Conservation (phyloP, 768 basidiomycete genomes). For the Mycena latifolia region DNA sequence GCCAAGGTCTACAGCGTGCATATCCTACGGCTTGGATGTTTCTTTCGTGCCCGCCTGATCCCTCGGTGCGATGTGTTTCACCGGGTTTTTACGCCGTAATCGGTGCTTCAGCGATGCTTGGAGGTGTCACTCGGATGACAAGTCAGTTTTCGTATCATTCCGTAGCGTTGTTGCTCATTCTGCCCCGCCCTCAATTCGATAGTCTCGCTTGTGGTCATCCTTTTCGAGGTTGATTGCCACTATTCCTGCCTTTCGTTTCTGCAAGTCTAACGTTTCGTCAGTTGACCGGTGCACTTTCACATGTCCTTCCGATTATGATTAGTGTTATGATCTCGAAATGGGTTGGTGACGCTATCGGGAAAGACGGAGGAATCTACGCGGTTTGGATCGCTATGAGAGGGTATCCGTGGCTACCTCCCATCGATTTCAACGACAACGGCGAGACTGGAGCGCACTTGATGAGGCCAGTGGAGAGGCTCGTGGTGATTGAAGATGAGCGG, state of each 20-base stretch:
- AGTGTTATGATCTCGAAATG: conserved; percentile 83
- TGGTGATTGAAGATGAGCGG: conserved; percentile 65
- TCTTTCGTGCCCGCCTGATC: conserved; percentile 78
- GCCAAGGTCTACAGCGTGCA: conserved; percentile 76
- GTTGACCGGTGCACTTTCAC: conserved; percentile 84
- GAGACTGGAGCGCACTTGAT: conserved; percentile 73
- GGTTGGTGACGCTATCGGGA: conserved; percentile 79
- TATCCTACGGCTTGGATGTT: conserved; percentile 80
- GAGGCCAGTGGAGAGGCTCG: conserved; percentile 63
- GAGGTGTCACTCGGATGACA: conserved; percentile 83
- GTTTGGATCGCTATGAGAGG: conserved; percentile 79
- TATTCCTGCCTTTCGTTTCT: neutral
- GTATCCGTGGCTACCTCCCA: conserved; percentile 78
- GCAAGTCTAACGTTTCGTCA: conserved; percentile 38
- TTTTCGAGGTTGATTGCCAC: conserved; percentile 68
- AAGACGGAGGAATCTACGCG: conserved; percentile 73
- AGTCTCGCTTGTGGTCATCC: conserved; percentile 84
- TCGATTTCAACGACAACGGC: conserved; percentile 74
- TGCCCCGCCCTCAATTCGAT: neutral
- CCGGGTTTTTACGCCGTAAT: conserved; percentile 86
- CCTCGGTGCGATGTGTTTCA: conserved; percentile 74
- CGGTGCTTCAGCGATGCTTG: conserved; percentile 81
- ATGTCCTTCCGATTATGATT: conserved; percentile 88
- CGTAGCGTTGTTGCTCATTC: neutral
- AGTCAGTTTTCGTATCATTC: conserved; percentile 53